Percentiles rank a stretch among this genome's conserved stretches.
Conservation (phyloP, 2,329 filamentous ascomycete species). For the Emericellopsis cladophorae region DNA sequence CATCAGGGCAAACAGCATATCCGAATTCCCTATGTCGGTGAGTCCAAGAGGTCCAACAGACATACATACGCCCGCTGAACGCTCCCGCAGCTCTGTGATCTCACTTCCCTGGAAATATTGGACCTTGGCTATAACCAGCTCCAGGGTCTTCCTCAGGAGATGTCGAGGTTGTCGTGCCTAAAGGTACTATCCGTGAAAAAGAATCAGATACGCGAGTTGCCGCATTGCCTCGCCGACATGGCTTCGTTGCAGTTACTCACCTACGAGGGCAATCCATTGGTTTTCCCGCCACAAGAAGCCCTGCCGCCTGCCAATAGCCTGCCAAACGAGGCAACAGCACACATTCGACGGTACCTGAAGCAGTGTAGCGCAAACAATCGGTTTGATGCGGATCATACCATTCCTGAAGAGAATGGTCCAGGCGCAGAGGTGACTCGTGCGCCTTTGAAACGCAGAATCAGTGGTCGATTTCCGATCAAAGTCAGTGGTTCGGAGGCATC, state of each 20-base stretch:
- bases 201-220: conserved; percentile 76
- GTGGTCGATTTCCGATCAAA: conserved; percentile 55
- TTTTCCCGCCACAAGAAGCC: conserved; percentile 62
- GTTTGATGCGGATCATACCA: conserved; percentile 22
- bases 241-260: conserved; percentile 79
- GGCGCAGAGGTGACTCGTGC: conserved; percentile 69
- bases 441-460: conserved; percentile 47
- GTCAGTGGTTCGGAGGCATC: conserved; percentile 61
- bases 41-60: conserved; percentile 5
- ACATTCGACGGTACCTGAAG: conserved; percentile 49
- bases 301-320: conserved; percentile 45
- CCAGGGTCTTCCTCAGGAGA: conserved; percentile 61
- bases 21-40: conserved; percentile 46
- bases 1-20: conserved; percentile 63
- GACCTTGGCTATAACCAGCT: conserved; percentile 87
- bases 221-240: conserved; percentile 79
- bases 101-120: conserved; percentile 80
- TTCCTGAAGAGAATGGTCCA: conserved; percentile 56
- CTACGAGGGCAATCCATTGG: conserved; percentile 76
- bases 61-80: background rate
- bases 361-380: conserved; percentile 38
- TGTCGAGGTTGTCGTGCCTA: conserved; percentile 68
- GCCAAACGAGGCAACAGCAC: conserved; percentile 44
- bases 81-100: conserved; percentile 58
- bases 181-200: conserved; percentile 82